Base-by-base conservation (phyloP, 2,329 filamentous ascomycete genomes). In the Diaporthe batatas region DNA sequence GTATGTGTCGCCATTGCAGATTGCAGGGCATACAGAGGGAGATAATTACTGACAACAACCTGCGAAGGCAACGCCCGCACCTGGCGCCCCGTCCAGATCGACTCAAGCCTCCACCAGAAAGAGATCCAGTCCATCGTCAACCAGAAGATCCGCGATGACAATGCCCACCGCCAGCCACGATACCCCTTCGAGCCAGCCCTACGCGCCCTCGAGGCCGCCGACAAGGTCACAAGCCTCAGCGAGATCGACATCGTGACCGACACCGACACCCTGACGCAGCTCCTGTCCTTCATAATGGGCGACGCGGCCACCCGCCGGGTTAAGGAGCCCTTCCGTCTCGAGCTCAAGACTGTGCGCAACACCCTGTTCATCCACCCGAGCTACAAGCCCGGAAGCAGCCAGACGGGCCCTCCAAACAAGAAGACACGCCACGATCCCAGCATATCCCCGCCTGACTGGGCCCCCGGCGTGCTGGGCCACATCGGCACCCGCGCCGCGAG, bases 181-280 rank as follows among this genome's bases (percentile, higher is more conserved):
- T 72, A 65, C 42, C 55, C 64, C 21, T 72, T 72, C 70, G 72
- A 74, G 65, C 72, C 72, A 18, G 69, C 70, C 42, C 65, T 74
- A n/a, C 70, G 70, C 10, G 72, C 70, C 14, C 57, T 72, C 6
- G 68, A 72, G 42, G 12, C n/a, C 2, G 6, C n/a, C 39, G 23
- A 55, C 12, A 16, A 39, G 6, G 49, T 16, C 25, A 42, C 39
- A 21, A 53, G 29, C 59, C 62, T 74, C 58, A 36, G 18, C 11
- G 29, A 49, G 6, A 39, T 70, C 25, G 73, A 73, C 67, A 34
- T 74, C 32, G 34, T 72, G 11, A 70, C 73, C 25, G 73, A 73
- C 62, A 34, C 53, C 34, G 47, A 54, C 23, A 70, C 73, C 1
- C 59, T 74, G 5, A 39, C 42, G 16, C 34, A 58, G 47, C 73